Conservation (phyloP, 768 basidiomycete genomes). For the Brasilioporus rufonigricans region DNA sequence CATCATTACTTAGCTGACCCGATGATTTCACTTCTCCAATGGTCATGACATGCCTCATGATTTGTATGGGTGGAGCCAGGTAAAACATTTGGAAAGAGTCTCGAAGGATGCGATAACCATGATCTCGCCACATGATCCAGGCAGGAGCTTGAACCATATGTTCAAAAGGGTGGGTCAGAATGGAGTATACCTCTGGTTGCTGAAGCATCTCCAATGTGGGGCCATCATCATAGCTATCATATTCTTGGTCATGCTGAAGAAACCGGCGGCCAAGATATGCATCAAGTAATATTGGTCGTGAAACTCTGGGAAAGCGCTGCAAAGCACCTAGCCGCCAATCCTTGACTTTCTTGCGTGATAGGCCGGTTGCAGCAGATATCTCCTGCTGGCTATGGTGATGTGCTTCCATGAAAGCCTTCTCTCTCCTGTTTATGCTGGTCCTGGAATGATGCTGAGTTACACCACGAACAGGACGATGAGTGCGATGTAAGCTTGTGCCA, state of each 20-base stretch:
- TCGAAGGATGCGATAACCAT: conserved; percentile 4
- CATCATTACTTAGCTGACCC: no score
- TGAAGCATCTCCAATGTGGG: conserved; percentile 10
- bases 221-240: conserved; percentile 9
- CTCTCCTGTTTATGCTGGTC: no score
- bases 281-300: background rate
- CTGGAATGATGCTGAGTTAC: no score
- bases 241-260: background rate
- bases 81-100: conserved; percentile 11
- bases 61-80: background rate
- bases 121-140: conserved; percentile 10
- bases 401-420: no score
- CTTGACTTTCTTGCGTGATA: background rate
- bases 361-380: no score
- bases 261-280: background rate
- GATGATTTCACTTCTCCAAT: background rate
- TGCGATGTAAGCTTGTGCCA: background rate
- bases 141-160: background rate
- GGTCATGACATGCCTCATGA: background rate
- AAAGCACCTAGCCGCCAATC: background rate
- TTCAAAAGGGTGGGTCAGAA: background rate
- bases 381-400: no score
- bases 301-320: background rate
- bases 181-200: background rate
- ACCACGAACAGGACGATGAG: no score